These are phyloP conservation scores for Scutellaria barbata DNA, from an alignment of 257 asterid genomes.

Conservation along the genomic window DNA sequence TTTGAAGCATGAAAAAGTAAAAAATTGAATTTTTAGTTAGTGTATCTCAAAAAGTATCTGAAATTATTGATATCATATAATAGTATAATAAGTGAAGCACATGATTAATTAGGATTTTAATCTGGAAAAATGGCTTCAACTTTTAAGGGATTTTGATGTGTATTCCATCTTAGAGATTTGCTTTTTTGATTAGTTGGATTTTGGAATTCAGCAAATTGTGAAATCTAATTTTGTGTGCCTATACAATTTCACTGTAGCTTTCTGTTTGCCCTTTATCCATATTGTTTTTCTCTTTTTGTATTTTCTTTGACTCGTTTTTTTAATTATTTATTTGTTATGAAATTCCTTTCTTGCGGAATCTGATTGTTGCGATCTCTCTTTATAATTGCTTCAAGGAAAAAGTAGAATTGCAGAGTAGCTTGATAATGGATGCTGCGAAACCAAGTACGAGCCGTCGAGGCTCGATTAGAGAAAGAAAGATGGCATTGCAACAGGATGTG, in stretches of 20 bases:
- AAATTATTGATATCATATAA: not conserved
- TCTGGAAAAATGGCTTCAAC: too few species aligned
- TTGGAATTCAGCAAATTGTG: conserved; percentile 34
- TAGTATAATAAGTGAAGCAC: too few species aligned
- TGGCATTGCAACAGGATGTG: conserved; percentile 87
- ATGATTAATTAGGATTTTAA: too few species aligned
- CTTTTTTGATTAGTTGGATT: conserved; percentile 22
- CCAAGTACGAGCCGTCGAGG: conserved; percentile 48
- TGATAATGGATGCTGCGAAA: conserved; percentile 57
- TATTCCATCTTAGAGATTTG: not conserved
- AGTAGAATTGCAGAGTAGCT: conserved; percentile 47
- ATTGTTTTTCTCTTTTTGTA: not conserved
- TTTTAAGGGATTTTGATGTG: not conserved
- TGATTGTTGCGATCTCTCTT: conserved; percentile 41
- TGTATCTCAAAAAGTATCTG: not conserved
- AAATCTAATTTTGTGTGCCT: conserved; percentile 33
- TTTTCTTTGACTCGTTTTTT: conserved; percentile 31
- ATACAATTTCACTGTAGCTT: conserved; percentile 31
- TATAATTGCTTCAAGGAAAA: conserved; percentile 54
- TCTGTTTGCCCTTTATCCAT: conserved; percentile 41
- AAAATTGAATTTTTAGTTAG: not conserved
- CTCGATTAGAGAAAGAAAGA: conserved; percentile 66
- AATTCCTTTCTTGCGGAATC: conserved; percentile 52
- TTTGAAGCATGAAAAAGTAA: conserved; percentile 59
- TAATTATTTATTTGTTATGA: conserved; percentile 7